phyloP scores from a whole-genome alignment of 768 basidiomycete species.

The Austroboletus eburneus region DNA sequence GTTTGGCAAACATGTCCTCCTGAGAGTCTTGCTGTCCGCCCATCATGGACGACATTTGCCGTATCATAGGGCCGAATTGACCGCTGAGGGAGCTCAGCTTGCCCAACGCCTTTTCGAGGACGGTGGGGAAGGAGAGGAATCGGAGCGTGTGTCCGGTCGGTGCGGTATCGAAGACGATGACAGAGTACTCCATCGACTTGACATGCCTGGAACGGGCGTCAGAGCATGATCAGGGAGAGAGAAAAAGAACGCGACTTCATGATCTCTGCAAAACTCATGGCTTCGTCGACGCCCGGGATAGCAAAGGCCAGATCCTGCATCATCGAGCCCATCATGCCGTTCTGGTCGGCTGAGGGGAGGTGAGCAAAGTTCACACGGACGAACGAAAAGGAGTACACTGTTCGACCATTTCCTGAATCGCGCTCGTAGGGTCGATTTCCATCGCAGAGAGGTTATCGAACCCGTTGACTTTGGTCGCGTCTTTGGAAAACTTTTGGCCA shows the following conservation, averaged over 20 bases:
- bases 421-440: conserved; percentile 98
- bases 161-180: conserved; percentile 98
- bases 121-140: conserved; percentile 97
- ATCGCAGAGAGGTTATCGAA: conserved; percentile 96
- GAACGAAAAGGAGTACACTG: conserved; percentile 56
- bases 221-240: background rate
- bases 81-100: conserved; percentile 93
- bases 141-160: conserved; percentile 98
- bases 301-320: conserved; percentile 99
- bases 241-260: conserved; percentile 71
- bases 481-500: conserved; percentile 98
- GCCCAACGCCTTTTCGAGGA: conserved; percentile 94
- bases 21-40: conserved; percentile 86
- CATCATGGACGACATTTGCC: conserved; percentile 95
- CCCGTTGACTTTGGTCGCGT: conserved; percentile 96
- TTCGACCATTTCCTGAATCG: conserved; percentile 99
- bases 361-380: background rate
- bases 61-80: conserved; percentile 95
- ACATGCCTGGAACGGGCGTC: conserved; percentile 68
- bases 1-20: conserved; percentile 98
- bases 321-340: conserved; percentile 97
- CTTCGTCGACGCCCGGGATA: conserved; percentile 98
- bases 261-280: conserved; percentile 99
- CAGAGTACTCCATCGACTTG: conserved; percentile 99
- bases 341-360: conserved; percentile 63